Evolutionary conservation across 2,329 filamentous ascomycete species (phyloP), one percentile per base, ranked within the genome.

Genomic region (Phaeosphaeriaceae sp.): DNA sequence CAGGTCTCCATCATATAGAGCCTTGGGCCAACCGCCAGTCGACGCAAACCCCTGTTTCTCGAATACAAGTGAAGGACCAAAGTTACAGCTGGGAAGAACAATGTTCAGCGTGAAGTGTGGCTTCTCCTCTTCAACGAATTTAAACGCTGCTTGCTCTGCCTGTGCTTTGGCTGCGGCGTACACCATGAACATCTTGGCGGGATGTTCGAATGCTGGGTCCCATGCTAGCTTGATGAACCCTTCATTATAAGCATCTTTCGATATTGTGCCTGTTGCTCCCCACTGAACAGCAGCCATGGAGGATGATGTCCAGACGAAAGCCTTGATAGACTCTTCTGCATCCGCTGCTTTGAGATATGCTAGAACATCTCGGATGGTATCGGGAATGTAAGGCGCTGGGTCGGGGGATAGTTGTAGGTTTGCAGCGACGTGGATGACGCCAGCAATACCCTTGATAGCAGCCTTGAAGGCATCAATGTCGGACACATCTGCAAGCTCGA

Each of bases 101-200:
- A 78, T 61, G 53, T 82, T 80, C 25, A 79, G 70, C 7, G 71
- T 72, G 61, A 82, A 82, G 1, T 58, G 49, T 1, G 77, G 77
- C n/a, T 77, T 75, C 25, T 78, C 70, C 31, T 79, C 72, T 49
- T 76, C 66, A 19, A 80, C 63, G 53, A 76, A 83, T 41, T 78
- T 74, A 80, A 80, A 83, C 1, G 79, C 62, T 11, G 74, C 74
- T 21, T 76, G 70, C 65, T 84, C 82, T 1, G 66, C 75, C 56
- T 80, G 73, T 0, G 71, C 76, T 58, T 84, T 84, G 33, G 72
- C 77, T 20, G 80, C 71, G 2, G 74, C 66, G 56, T 78, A 79
- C n/a, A 84, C 65, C 72, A 73, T 4, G 69, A 62, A 1, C 67
- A 11, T 76, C 76, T 2, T 68, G 56, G 7, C 81, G 65, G 0